Conservation (phyloP, 1,284 basidiomycete genomes). For the Cryptococcus sp. region DNA sequence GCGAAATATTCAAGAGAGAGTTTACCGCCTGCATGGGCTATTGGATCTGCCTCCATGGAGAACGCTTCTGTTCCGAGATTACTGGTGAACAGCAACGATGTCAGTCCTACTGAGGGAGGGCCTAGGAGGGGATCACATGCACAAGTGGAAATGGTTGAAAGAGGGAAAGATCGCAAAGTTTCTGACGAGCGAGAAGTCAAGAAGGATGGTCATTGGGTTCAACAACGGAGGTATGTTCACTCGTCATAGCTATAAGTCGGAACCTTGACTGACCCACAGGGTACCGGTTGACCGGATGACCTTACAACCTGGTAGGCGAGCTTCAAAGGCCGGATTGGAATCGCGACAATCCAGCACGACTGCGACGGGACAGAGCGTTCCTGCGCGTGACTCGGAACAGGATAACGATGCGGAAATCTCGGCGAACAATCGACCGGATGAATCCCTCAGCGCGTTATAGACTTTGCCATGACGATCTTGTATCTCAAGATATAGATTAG, state of each 20-base stretch:
- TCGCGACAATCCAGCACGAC: slow-evolving; percentile 34
- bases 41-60: slow-evolving; percentile 13
- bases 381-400: no score
- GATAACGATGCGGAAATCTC: neutral
- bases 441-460: slow-evolving; percentile 24
- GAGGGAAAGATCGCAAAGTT: slow-evolving; percentile 11
- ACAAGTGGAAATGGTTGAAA: slow-evolving; percentile 6
- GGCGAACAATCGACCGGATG: slow-evolving; percentile 20
- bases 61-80: neutral
- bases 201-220: slow-evolving; percentile 77
- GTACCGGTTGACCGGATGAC: slow-evolving; percentile 81
- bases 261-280: slow-evolving; percentile 13
- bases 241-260: neutral
- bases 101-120: no score
- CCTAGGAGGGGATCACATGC: slow-evolving; percentile 1
- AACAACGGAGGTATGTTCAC: slow-evolving; percentile 57
- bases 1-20: slow-evolving; percentile 64
- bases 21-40: slow-evolving; percentile 57
- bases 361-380: no score
- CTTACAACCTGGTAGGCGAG: slow-evolving; percentile 74
- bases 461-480: neutral
- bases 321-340: slow-evolving; percentile 85
- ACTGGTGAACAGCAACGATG: no score
- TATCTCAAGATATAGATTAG: neutral
- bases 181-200: slow-evolving; percentile 59